A percentile compares a stretch with the other conserved stretches of the same genome.
Conservation (phyloP, 169 alveolate species). For the Plasmodium relictum region DNA sequence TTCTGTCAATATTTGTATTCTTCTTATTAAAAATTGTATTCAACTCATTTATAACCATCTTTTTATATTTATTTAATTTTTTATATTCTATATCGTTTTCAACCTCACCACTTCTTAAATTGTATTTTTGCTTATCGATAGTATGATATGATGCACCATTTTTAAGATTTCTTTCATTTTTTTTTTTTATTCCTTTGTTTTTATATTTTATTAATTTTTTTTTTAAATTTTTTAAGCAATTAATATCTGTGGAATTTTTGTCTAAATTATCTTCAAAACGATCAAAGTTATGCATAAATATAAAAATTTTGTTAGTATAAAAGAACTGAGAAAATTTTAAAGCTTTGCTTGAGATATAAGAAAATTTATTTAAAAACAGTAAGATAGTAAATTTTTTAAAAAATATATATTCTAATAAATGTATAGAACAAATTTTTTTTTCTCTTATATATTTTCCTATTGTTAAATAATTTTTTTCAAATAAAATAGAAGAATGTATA, state of each 20-base stretch:
- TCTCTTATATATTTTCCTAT: slow-evolving; percentile 71
- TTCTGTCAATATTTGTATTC: not conserved
- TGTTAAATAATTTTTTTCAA: slow-evolving; percentile 66
- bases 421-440: slow-evolving; percentile 66
- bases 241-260: slow-evolving; percentile 14
- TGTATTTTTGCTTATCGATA: not conserved
- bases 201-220: slow-evolving; percentile 47
- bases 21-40: slow-evolving; percentile 2
- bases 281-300: slow-evolving; percentile 68
- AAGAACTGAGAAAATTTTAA: slow-evolving; percentile 64
- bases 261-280: slow-evolving; percentile 34
- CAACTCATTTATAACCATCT: slow-evolving; percentile 17
- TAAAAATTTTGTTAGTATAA: slow-evolving; percentile 64
- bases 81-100: not conserved
- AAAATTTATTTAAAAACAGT: slow-evolving; percentile 63
- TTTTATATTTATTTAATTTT: not conserved
- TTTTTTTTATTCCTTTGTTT: slow-evolving; percentile 7
- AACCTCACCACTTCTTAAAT: not conserved
- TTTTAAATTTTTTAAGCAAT: slow-evolving; percentile 39
- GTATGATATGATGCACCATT: no score
- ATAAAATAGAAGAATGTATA: slow-evolving; percentile 60
- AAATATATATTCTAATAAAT: slow-evolving; percentile 69
- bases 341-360: slow-evolving; percentile 64
- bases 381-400: slow-evolving; percentile 61
- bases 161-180: no score